A percentile compares a stretch with the other conserved stretches of the same genome.
Conservation (phyloP, 768 basidiomycete genomes). For the Psilocybe azurescens region DNA sequence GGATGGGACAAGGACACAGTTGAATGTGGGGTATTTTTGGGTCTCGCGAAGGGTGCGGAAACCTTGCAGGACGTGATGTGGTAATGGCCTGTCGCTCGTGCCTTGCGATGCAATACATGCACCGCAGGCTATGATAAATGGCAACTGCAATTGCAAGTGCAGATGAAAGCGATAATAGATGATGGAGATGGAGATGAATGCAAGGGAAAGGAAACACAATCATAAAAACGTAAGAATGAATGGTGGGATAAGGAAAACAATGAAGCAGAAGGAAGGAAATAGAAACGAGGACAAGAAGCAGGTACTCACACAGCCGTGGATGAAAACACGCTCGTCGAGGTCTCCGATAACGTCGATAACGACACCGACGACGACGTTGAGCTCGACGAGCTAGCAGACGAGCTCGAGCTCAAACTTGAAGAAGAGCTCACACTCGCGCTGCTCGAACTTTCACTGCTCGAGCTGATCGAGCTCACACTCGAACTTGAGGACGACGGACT, state of each 20-base stretch:
- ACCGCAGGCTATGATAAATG: background rate
- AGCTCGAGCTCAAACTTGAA: background rate
- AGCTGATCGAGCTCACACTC: background rate
- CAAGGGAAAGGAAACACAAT: background rate
- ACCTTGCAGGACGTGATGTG: background rate
- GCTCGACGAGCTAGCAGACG: constrained; percentile 4
- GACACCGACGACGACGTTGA: constrained; percentile 5
- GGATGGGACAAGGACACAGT: too few relatives aligned
- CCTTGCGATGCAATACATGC: background rate
- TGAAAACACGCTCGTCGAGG: constrained; percentile 19
- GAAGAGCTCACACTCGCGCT: constrained; percentile 3
- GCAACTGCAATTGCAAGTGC: background rate
- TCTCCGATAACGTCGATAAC: constrained; percentile 12
- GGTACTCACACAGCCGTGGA: constrained; percentile 17
- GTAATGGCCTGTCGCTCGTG: background rate
- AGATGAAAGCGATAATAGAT: too few relatives aligned
- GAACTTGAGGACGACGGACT: constrained; percentile 8
- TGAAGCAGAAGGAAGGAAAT: background rate
- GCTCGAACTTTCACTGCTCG: constrained; percentile 1
- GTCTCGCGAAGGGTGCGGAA: background rate
- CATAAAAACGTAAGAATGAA: background rate
- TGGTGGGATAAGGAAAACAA: background rate
- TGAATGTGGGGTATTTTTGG: too few relatives aligned
- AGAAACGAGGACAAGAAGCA: background rate
- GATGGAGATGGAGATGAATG: background rate